A percentile compares a stretch with the other conserved stretches of the same genome.
phyloP scores from a whole-genome alignment of 495 filamentous ascomycete species.

The Penicillium malachiteum region DNA sequence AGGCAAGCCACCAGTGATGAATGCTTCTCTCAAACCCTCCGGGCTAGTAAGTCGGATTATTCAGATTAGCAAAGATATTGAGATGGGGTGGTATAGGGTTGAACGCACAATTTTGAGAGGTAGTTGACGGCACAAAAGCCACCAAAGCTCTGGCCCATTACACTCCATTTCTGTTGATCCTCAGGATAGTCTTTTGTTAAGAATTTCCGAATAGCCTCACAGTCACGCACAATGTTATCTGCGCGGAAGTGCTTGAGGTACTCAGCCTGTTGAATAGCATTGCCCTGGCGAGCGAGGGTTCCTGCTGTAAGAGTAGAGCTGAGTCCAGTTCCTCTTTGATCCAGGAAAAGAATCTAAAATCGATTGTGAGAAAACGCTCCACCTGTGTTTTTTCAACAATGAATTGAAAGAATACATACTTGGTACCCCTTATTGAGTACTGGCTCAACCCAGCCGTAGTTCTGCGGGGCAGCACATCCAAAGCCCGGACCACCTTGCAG shows the following conservation, averaged over 20 bases:
- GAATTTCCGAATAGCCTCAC: constrained; percentile 75
- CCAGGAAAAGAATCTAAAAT: constrained; percentile 70
- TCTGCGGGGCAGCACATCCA: constrained; percentile 70
- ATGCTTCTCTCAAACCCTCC: constrained; percentile 75
- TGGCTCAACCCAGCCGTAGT: constrained; percentile 61
- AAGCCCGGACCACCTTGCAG: constrained; percentile 79
- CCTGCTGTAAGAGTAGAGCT: constrained; percentile 73
- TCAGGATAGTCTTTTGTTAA: constrained; percentile 68
- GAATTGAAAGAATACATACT: constrained; percentile 23
- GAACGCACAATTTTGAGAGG: constrained; percentile 66
- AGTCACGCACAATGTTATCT: constrained; percentile 84
- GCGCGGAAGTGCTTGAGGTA: constrained; percentile 87
- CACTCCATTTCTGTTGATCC: constrained; percentile 74
- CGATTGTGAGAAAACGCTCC: not conserved
- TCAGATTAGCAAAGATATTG: not conserved
- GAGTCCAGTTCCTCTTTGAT: constrained; percentile 86
- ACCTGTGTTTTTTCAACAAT: not conserved
- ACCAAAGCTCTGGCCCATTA: constrained; percentile 89
- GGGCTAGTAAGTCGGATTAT: constrained; percentile 44
- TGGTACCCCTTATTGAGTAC: constrained; percentile 78
- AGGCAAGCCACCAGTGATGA: constrained; percentile 78
- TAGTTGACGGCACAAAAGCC: constrained; percentile 83
- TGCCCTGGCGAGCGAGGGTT: constrained; percentile 63
- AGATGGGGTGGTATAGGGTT: not conserved
- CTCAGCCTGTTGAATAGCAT: constrained; percentile 64